Evolutionary conservation across 1,284 basidiomycete genomes (phyloP), one percentile per base, ranked within the genome.

Genomic region (Clitocybe nebularis): DNA sequence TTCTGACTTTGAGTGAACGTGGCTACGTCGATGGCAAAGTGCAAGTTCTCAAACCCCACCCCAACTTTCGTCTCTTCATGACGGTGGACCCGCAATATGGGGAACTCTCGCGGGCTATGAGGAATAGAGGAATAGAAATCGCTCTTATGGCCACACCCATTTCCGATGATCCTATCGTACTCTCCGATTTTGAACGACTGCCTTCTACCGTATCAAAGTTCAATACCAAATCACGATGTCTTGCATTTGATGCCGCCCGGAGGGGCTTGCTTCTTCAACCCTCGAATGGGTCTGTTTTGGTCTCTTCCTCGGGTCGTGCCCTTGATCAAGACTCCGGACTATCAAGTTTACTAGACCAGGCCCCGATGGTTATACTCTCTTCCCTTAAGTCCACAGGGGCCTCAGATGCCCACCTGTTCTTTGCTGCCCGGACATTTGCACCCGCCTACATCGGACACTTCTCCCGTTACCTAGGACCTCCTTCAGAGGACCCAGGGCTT

Each of bases 51-150:
- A 73, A 64, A 19, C 94, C 96, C 1, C 93, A 99, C 62, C 77
- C 86, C 1, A 71, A 86, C 54, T 99, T 99, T 69, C 78, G 94
- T 23, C 71, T 99, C 6, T 89, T 99, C 65, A 96, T 99, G 93
- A 82, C 85, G 3, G 81, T 96, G 44, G 91, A 99, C 58, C 87
- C 93, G 14, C 81, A 84, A 47, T 77, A 88, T 51, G 97, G 96
- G 36, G 96, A 99, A 65, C 72, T 99, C 7, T 98, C 95, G 5
- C 77, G 96, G 26, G 96, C 96, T 1, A 99, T 99, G 96, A 83
- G 96, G 29, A 99, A 99, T 62, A 84, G 96, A 51, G 96, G 95
- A 24, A 74, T 98, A 30, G 96, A 99, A 63, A 77, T 99, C 25
- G 77, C 75, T 19, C 55, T 89, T 24, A 46, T 71, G 10, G 42